phyloP scores from a whole-genome alignment of 148 eudicot genomes.

The Rhododendron ferrugineum region DNA sequence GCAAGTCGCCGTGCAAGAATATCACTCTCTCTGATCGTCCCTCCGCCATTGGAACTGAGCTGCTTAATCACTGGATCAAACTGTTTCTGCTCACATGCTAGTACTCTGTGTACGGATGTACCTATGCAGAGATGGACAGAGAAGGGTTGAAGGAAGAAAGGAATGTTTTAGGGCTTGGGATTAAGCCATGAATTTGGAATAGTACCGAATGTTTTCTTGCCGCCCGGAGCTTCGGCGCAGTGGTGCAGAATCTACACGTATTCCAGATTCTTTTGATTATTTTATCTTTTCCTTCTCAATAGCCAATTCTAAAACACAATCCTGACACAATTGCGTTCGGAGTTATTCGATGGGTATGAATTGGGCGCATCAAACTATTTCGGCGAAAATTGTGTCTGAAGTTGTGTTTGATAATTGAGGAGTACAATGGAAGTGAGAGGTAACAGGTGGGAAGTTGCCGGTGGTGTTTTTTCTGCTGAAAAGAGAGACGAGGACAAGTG shows the following conservation, averaged over 20 bases:
- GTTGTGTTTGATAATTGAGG: too few species aligned
- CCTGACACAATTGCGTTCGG: rapidly evolving
- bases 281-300: too few species aligned
- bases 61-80: background rate
- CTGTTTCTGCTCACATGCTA: background rate
- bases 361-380: too few species aligned
- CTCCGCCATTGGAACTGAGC: constrained; percentile 31
- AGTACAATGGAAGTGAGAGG: too few species aligned
- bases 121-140: background rate
- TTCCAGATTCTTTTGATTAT: background rate
- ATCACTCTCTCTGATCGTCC: constrained; percentile 25
- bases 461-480: too few species aligned
- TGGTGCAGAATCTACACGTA: background rate
- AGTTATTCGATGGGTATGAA: too few species aligned
- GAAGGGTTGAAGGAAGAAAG: background rate
- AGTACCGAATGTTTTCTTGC: background rate
- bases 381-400: too few species aligned
- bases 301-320: too few species aligned
- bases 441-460: too few species aligned
- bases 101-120: background rate
- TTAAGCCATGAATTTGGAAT: background rate
- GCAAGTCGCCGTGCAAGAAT: constrained; percentile 72
- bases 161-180: background rate
- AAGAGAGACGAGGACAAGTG: too few species aligned
- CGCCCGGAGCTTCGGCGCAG: background rate